These are phyloP conservation scores for Alternaria tenuissima DNA, from an alignment of 2,329 filamentous ascomycete genomes.

Conservation along the genomic window DNA sequence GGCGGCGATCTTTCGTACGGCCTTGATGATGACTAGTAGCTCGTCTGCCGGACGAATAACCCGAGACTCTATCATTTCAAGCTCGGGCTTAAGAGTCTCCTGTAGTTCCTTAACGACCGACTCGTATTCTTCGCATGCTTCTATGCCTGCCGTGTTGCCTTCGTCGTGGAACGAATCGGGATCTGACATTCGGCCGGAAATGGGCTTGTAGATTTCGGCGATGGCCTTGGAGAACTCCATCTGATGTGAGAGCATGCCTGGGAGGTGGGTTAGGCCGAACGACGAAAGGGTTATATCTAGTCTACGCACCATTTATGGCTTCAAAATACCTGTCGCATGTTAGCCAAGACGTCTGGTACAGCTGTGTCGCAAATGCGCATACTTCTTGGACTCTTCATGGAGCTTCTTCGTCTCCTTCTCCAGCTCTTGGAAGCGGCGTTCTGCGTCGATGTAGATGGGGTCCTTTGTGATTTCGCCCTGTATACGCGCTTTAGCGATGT, in stretches of 20 bases:
- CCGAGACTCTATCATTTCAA: constrained; percentile 95
- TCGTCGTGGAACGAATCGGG: constrained; percentile 82
- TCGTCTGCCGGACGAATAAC: constrained; percentile 94
- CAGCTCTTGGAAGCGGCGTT: constrained; percentile 91
- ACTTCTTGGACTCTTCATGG: constrained; percentile 93
- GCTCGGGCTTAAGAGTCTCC: constrained; percentile 84
- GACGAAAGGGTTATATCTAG: not conserved
- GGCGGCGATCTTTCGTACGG: constrained; percentile 83
- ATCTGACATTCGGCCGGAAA: constrained; percentile 94
- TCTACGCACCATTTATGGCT: constrained; percentile 79
- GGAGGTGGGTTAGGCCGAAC: constrained; percentile 25
- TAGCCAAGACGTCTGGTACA: constrained; percentile 19
- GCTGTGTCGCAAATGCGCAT: constrained; percentile 23
- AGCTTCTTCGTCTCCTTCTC: constrained; percentile 96
- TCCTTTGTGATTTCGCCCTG: constrained; percentile 92
- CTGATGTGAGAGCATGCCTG: constrained; percentile 92
- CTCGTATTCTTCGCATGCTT: constrained; percentile 96
- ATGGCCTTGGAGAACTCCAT: constrained; percentile 98
- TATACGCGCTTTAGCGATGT: constrained; percentile 29
- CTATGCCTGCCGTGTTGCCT: constrained; percentile 91
- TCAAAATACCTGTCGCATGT: constrained; percentile 75
- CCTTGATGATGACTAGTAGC: constrained; percentile 92
- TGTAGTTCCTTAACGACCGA: constrained; percentile 88
- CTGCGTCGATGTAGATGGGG: constrained; percentile 91
- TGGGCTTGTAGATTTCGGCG: constrained; percentile 97